Conservation (phyloP, 208 protist genomes). For the Leishmania guyanensis region DNA sequence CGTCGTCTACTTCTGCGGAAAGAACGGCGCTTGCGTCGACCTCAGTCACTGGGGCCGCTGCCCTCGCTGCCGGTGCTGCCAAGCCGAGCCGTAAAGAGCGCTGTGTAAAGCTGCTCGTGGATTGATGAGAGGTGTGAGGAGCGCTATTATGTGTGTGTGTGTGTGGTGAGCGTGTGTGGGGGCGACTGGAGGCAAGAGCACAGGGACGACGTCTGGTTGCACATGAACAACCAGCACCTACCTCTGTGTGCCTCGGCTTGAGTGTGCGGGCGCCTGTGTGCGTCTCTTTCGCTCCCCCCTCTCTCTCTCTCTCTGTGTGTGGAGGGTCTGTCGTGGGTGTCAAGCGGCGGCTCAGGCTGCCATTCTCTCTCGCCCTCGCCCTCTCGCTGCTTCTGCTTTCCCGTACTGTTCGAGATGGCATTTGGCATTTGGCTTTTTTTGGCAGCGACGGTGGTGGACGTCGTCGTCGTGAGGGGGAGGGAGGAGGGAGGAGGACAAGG, state of each 20-base stretch:
- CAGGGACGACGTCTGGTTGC: neutral
- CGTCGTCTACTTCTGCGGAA: conserved; percentile 16
- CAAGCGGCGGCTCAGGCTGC: too few relatives aligned
- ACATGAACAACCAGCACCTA: neutral
- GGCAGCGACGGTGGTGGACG: too few relatives aligned
- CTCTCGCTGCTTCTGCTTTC: neutral
- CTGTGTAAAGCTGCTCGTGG: conserved; percentile 56
- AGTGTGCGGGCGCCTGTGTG: neutral
- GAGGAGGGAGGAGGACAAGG: too few relatives aligned
- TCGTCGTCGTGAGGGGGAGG: too few relatives aligned
- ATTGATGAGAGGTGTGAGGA: conserved; percentile 26
- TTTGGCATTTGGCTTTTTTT: too few relatives aligned
- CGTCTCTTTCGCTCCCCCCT: neutral
- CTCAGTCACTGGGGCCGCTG: neutral
- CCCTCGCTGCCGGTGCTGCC: conserved; percentile 4
- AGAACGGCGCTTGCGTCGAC: neutral
- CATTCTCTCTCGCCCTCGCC: neutral
- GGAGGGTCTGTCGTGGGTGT: too few relatives aligned
- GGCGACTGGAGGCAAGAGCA: neutral
- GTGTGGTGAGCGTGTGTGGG: neutral
- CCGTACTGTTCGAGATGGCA: too few relatives aligned
- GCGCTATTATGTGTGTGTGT: neutral
- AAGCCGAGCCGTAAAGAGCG: conserved; percentile 33
- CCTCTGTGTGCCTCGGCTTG: neutral
- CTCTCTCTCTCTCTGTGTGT: neutral